Percentiles rank a stretch among this genome's conserved stretches.
phyloP scores from a whole-genome alignment of 75 land plant species.

The Picea glauca region DNA sequence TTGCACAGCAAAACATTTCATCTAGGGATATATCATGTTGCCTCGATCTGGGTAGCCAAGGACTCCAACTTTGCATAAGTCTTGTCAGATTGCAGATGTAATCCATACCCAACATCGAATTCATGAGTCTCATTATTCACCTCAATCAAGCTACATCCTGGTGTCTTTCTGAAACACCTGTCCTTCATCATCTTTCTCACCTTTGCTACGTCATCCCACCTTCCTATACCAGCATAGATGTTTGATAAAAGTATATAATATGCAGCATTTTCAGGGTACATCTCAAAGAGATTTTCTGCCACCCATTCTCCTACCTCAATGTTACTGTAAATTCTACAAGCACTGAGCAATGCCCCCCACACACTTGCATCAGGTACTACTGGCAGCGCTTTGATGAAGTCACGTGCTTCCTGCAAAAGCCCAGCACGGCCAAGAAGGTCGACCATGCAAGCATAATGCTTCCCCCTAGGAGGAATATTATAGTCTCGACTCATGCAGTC shows the following conservation, averaged over 20 bases:
- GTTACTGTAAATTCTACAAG: conserved; percentile 12
- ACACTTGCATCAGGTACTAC: conserved; percentile 1
- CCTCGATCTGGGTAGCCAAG: conserved; percentile 2
- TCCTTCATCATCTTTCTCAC: conserved; percentile 5
- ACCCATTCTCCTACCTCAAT: conserved; percentile 7
- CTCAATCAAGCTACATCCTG: conserved; percentile 14
- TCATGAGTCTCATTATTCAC: conserved; percentile 6
- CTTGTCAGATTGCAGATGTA: conserved; percentile 5
- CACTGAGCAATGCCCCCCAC: conserved; percentile 20
- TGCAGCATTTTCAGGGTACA: conserved; percentile 12
- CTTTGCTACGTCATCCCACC: conserved; percentile 8
- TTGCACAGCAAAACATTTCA: conserved; percentile 3
- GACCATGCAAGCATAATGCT: conserved; percentile 25
- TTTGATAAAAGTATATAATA: conserved; percentile 18
- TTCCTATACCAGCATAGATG: conserved; percentile 19
- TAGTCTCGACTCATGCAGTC: conserved; percentile 11
- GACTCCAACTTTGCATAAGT: conserved; percentile 5
- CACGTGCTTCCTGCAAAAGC: conserved; percentile 11
- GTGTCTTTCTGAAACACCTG: conserved; percentile 6
- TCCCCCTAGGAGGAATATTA: conserved; percentile 1
- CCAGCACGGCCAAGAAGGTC: conserved; percentile 30
- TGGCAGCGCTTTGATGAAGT: conserved; percentile 9
- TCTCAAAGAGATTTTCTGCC: background rate
- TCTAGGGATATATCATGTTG: conserved; percentile 6
- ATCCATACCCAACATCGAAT: conserved; percentile 11